Evolutionary conservation across 108 stramenopile species (phyloP).

Genomic region (Skeletonema tropicum): DNA sequence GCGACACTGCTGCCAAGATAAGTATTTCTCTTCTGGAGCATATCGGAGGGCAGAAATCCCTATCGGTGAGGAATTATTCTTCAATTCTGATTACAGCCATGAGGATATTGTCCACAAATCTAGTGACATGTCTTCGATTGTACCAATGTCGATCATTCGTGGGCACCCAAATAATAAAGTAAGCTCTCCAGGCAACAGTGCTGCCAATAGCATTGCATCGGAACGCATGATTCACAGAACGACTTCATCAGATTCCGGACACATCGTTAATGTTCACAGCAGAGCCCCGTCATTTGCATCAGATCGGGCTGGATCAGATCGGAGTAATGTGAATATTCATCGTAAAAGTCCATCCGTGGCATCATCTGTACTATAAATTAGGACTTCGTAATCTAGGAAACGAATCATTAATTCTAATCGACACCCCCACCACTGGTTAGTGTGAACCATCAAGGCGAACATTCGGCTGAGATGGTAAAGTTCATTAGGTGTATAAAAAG

Average conservation of each 20-base stretch:
- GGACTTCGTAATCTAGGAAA: too few species aligned
- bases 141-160: slow-evolving; percentile 5
- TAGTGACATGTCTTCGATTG: not conserved
- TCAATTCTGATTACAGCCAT: slow-evolving; percentile 1
- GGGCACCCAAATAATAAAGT: not conserved
- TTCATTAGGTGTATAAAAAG: too few species aligned
- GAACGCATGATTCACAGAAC: not conserved
- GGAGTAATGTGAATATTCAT: not conserved
- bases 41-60: slow-evolving; percentile 76
- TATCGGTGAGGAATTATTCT: not conserved
- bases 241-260: not conserved
- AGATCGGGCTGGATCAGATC: not conserved
- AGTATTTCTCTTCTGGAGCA: slow-evolving; percentile 73
- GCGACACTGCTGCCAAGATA: slow-evolving; percentile 65
- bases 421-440: too few species aligned
- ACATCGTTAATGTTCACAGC: not conserved
- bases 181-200: not conserved
- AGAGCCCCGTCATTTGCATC: slow-evolving; percentile 1
- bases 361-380: not conserved
- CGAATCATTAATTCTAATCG: too few species aligned
- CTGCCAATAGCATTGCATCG: not conserved
- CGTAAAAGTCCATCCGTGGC: not conserved
- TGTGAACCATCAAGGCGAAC: too few species aligned
- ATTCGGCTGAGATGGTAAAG: too few species aligned
- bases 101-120: not conserved